Base-by-base conservation (phyloP, 2,329 filamentous ascomycete genomes). In the Xylaria multiplex region DNA sequence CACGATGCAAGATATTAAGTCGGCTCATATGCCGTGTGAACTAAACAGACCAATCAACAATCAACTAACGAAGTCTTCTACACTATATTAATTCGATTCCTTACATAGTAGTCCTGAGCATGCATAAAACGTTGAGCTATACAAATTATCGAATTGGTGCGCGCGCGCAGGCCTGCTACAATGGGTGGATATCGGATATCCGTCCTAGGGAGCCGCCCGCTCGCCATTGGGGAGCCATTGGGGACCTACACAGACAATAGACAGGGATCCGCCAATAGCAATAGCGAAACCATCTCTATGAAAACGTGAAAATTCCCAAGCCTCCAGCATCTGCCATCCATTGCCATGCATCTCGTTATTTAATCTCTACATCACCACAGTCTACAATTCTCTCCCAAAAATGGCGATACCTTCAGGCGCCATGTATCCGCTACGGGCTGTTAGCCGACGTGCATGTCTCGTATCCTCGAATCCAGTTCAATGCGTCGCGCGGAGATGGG, bases 361-460 rank as follows among this genome's bases (percentile, higher is more conserved):
- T 5, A 50, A 22, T 46, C n/a, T 22, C 61, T 24, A 42, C 58
- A 50, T 37, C 60, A 48, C 46, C 62, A 65, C 58, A 59, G 71
- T 30, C 27, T 22, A 24, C 27, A 13, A 42, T 42, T 42, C 24
- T 56, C 35, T 24, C 35, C 42, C 37, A 5, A 19, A 7, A 16
- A 24, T 55, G 7, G 49, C 50, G 16, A 66, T 75, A 71, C 70
- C 73, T 14, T 73, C 73, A 32, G 69, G 71, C 63, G 61, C 70
- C 19, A 55, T 74, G 60, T 65, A 62, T 22, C 73, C 72, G 49
- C 65, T 76, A 2, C 70, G 70, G 14, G 68, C 65, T 46, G 72
- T 62, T 2, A 64, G 65, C 24, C 54, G 65, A 42, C 53, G 30
- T 2, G 27, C 70, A 27, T 48, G 32, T 30, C 45, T 69, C 19